phyloP scores from a whole-genome alignment of 2,329 filamentous ascomycete genomes.

The Alternaria postmessia region DNA sequence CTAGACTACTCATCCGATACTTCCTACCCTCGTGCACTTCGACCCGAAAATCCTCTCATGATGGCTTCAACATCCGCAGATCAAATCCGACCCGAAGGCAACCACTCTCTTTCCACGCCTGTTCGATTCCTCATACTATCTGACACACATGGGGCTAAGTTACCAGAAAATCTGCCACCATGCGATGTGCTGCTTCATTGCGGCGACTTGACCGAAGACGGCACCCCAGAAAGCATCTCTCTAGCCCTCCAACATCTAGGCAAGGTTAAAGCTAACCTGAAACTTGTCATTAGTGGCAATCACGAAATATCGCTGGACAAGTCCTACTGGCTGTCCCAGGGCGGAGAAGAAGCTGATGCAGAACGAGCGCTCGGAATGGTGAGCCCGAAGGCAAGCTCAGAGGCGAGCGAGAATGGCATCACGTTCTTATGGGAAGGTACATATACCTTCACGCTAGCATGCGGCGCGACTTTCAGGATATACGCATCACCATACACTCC shows the following conservation, averaged over 20 bases:
- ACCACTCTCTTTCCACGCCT: slow-evolving; percentile 1
- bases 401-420: slow-evolving; percentile 56
- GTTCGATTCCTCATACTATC: slow-evolving; percentile 52
- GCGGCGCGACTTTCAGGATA: slow-evolving; percentile 58
- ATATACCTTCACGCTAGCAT: slow-evolving; percentile 56
- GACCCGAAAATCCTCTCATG: background rate
- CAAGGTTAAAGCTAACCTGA: slow-evolving; percentile 61
- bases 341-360: slow-evolving; percentile 24
- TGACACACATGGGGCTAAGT: slow-evolving; percentile 48
- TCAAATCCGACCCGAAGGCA: background rate
- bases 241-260: slow-evolving; percentile 56
- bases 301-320: slow-evolving; percentile 67
- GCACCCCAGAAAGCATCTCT: slow-evolving; percentile 56
- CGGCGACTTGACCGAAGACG: slow-evolving; percentile 64
- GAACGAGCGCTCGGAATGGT: slow-evolving; percentile 15
- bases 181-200: slow-evolving; percentile 65
- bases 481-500: slow-evolving; percentile 63
- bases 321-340: slow-evolving; percentile 41
- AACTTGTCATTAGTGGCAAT: slow-evolving; percentile 69
- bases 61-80: background rate
- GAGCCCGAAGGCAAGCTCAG: slow-evolving; percentile 49
- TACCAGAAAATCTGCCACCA: slow-evolving; percentile 53
- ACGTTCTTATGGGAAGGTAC: slow-evolving; percentile 63
- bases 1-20: background rate
- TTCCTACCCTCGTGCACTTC: background rate